phyloP scores from a whole-genome alignment of 2,329 filamentous ascomycete species.

The Aspergillus glaucus region DNA sequence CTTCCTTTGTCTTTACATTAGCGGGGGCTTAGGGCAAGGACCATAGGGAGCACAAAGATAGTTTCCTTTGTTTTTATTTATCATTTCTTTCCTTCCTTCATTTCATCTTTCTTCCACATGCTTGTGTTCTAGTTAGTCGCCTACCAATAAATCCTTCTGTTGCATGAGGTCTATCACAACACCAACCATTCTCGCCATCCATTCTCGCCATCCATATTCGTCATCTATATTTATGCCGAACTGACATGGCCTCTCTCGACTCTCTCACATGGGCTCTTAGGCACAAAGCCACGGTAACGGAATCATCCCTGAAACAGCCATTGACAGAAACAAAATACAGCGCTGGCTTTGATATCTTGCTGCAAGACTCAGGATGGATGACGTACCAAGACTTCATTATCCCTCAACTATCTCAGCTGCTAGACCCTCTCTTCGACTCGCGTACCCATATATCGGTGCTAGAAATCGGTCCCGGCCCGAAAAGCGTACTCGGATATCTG shows the following conservation, averaged over 20 bases:
- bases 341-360: slow-evolving; percentile 43
- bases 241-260: slow-evolving; percentile 41
- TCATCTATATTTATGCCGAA: background rate
- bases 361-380: slow-evolving; percentile 15
- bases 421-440: slow-evolving; percentile 39
- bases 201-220: background rate
- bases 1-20: too few species aligned
- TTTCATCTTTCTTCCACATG: too few species aligned
- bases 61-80: too few species aligned
- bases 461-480: slow-evolving; percentile 55
- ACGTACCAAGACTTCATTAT: slow-evolving; percentile 48
- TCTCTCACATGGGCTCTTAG: slow-evolving; percentile 35
- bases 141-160: too few species aligned
- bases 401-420: slow-evolving; percentile 37
- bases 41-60: too few species aligned
- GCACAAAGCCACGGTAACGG: background rate
- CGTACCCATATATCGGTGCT: slow-evolving; percentile 45
- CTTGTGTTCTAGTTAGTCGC: too few species aligned
- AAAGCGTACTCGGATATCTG: slow-evolving; percentile 49
- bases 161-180: background rate
- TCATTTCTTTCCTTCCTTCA: too few species aligned
- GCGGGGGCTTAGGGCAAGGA: too few species aligned
- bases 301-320: background rate
- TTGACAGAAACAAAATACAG: slow-evolving; percentile 43
- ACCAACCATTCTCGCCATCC: background rate